These are phyloP conservation scores for Fusarium staphyleae DNA, from an alignment of 2,329 filamentous ascomycete genomes.

Conservation along the genomic window DNA sequence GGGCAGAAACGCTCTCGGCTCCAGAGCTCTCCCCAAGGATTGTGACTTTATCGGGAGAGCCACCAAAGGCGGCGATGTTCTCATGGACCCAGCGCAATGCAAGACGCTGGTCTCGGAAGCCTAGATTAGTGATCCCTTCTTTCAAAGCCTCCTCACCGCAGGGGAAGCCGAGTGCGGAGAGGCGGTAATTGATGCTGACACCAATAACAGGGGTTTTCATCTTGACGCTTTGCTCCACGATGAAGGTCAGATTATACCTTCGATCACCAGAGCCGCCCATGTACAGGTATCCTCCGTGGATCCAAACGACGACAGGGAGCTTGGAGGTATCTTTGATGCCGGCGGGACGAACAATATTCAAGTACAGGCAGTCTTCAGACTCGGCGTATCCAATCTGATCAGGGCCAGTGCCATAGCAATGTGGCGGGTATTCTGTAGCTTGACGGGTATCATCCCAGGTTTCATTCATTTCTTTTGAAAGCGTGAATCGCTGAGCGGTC, in stretches of 20 bases:
- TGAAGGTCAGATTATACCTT: conserved; percentile 67
- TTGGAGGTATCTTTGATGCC: conserved; percentile 49
- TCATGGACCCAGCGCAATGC: conserved; percentile 57
- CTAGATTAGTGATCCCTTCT: conserved; percentile 57
- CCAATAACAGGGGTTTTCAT: conserved; percentile 57
- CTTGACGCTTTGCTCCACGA: conserved; percentile 57
- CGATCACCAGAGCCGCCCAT: conserved; percentile 49
- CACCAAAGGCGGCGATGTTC: conserved; percentile 55
- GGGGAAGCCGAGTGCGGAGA: conserved; percentile 57
- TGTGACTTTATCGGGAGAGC: conserved; percentile 54
- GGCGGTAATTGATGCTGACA: conserved; percentile 58
- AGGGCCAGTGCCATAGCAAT: conserved; percentile 59
- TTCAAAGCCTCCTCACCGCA: conserved; percentile 49
- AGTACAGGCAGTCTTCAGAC: conserved; percentile 66
- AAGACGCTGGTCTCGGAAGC: conserved; percentile 56
- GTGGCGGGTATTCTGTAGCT: conserved; percentile 54
- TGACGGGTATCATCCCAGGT: conserved; percentile 51
- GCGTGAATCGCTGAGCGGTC: conserved; percentile 28
- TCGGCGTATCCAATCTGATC: conserved; percentile 35
- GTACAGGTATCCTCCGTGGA: conserved; percentile 54
- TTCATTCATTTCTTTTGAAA: conserved; percentile 51
- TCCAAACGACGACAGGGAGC: conserved; percentile 66
- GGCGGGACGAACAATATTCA: conserved; percentile 66
- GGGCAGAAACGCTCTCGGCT: conserved; percentile 35
- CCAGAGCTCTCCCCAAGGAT: conserved; percentile 61